Evolutionary conservation across 176 grass and related monocot species (phyloP).

Genomic region (Oryza rufipogon): DNA sequence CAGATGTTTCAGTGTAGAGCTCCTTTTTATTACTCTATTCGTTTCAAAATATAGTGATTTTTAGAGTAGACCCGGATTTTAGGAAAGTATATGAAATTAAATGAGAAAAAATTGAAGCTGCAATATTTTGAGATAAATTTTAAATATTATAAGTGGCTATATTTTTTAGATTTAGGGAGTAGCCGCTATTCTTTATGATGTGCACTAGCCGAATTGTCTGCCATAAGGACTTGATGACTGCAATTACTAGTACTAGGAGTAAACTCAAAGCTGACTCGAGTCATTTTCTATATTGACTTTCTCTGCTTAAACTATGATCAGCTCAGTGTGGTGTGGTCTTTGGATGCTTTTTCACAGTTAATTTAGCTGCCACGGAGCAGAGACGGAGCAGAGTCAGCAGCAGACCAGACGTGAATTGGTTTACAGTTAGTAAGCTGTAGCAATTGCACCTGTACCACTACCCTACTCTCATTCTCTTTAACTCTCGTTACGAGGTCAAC

Average conservation of each 20-base stretch:
- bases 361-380: slow-evolving; percentile 31
- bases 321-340: slow-evolving; percentile 16
- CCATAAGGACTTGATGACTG: slow-evolving; percentile 4
- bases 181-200: background rate
- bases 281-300: background rate
- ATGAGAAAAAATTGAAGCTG: too few species aligned
- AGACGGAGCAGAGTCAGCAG: slow-evolving; percentile 17
- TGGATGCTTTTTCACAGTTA: slow-evolving; percentile 14
- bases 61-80: too few species aligned
- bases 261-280: background rate
- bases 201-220: background rate
- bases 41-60: too few species aligned
- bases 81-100: too few species aligned
- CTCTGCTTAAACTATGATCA: background rate
- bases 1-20: background rate
- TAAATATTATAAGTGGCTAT: too few species aligned
- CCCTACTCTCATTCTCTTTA: background rate
- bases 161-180: too few species aligned
- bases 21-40: background rate
- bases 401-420: slow-evolving; percentile 26
- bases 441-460: background rate
- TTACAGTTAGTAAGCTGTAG: slow-evolving; percentile 39
- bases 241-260: background rate
- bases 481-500: slow-evolving; percentile 45
- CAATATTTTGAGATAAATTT: too few species aligned